Evolutionary conservation across 1,284 basidiomycete species (phyloP), one percentile per base, ranked within the genome.

Genomic region (Ganoderma resinaceum): DNA sequence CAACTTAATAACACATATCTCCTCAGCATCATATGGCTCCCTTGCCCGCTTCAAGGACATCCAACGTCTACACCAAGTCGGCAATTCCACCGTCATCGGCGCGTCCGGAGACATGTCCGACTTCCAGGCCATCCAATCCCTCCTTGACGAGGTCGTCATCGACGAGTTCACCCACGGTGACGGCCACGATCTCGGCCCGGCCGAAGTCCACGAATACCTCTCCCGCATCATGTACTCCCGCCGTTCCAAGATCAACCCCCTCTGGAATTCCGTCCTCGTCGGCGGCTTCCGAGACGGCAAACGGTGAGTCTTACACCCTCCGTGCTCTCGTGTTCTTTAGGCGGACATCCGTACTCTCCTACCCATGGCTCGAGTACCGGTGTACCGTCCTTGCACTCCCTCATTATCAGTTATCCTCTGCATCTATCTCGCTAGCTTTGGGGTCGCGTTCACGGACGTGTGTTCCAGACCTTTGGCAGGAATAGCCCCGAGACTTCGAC

Each of bases 71-170:
- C 90, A 95, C 75, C 80, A 91, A 11, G 90, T 99, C 38, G 97
- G 97, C 7, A 83, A 86, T 40, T 89, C 91, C 80, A 97, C 97
- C 46, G 86, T 98, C 69, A 85, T 99, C 73, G 98, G 95, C 20
- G 97, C 95, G 1, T 91, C 95, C 42, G 98, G 97, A 42, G 97
- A 99, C 84, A 96, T 99, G 92, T 94, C 94, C 76, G 98, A 99
- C 83, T 99, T 96, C 83, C 98, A 99, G 81, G 93, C 95, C 81
- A 88, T 99, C 73, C 94, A 97, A 78, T 87, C 87, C 71, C 78
- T 92, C 69, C 87, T 96, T 49, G 91, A 95, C 70, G 86, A 88
- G 49, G 83, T 95, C 62, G 86, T 90, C 70, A 88, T 93, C 69
- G 89, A 92, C 62, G 97, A 99, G 80, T 89, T 93, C 72, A 89